phyloP scores from a whole-genome alignment of 805 yeast species.

The Candida oleophila region DNA sequence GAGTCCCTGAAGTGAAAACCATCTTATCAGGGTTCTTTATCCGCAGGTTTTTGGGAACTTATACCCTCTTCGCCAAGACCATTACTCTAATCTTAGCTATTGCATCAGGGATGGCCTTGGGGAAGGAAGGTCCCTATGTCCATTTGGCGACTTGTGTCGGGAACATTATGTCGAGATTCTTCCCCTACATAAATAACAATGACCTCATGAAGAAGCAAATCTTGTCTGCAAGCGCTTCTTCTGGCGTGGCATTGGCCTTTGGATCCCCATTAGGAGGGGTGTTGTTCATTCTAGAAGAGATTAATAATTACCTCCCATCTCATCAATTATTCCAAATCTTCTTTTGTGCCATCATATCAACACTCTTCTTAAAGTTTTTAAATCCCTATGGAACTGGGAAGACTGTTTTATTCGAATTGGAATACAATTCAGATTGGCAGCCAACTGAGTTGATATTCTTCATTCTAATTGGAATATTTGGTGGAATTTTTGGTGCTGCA shows the following conservation, averaged over 20 bases:
- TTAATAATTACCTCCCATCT: conserved; percentile 53
- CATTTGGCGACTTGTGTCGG: conserved; percentile 61
- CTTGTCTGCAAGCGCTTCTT: conserved; percentile 54
- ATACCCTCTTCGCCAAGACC: conserved; percentile 50
- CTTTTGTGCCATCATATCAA: conserved; percentile 55
- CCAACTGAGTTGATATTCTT: conserved; percentile 47
- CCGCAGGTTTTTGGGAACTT: conserved; percentile 50
- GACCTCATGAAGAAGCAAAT: conserved; percentile 53
- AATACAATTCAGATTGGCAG: conserved; percentile 52
- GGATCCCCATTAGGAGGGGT: conserved; percentile 64
- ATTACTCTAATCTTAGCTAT: conserved; percentile 50
- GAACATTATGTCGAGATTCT: conserved; percentile 48
- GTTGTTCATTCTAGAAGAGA: conserved; percentile 55
- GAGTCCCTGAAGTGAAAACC: conserved; percentile 63
- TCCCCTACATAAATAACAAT: conserved; percentile 44
- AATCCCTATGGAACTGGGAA: conserved; percentile 63
- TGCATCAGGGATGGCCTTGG: conserved; percentile 56
- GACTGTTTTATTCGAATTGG: conserved; percentile 53
- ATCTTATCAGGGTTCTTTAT: conserved; percentile 59
- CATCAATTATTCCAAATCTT: conserved; percentile 54
- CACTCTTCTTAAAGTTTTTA: conserved; percentile 49
- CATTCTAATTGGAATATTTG: conserved; percentile 47
- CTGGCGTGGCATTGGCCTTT: conserved; percentile 61
- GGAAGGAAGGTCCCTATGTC: conserved; percentile 64
- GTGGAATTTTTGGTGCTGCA: conserved; percentile 53